Evolutionary conservation across 2,329 filamentous ascomycete genomes (phyloP), one percentile per base, ranked within the genome.

Genomic region (Canariomyces notabilis): DNA sequence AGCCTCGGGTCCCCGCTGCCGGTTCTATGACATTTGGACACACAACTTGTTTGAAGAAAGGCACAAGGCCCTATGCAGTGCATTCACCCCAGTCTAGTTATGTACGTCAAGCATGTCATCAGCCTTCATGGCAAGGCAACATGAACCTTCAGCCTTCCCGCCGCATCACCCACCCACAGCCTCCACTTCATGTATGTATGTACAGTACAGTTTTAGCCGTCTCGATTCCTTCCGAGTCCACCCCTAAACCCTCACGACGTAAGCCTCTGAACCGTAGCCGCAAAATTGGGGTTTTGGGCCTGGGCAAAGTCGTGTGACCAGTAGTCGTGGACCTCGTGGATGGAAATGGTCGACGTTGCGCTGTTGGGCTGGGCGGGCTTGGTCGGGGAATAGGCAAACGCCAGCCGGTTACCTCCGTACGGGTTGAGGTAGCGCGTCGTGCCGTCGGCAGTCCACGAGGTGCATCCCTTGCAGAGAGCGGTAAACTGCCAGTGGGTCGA

Each of bases 401-500:
- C 61, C 18, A 62, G 37, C 7, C 58, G 53, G 54, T 62, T 61
- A 6, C 50, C 45, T n/a, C 57, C 60, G 16, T 44, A 50, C n/a
- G 59, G 53, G 44, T 44, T 55, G 33, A 63, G 40, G 41, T 57
- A 58, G 6, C 46, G 51, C 19, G 48, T 52, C 5, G 44, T 34
- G 16, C 53, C 55, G n/a, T 49, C 46, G 21, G 43, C 53, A 8
- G 43, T 44, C 48, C 43, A 61, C 6, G 53, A 47, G 31, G 56
- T 61, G 55, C 54, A 56, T 15, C 58, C 54, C 38, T 47, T 58
- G 57, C 67, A 70, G 49, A 61, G 62, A 29, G 63, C 64, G 6
- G 66, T 69, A 49, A 65, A 54, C 48, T 70, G 67, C 66, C 62
- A 70, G 54, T 70, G 67, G 2, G 67, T 70, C 16, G 54, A 54